These are phyloP conservation scores for Plasmodium ovale DNA, from an alignment of 169 alveolate species.

Conservation along the genomic window DNA sequence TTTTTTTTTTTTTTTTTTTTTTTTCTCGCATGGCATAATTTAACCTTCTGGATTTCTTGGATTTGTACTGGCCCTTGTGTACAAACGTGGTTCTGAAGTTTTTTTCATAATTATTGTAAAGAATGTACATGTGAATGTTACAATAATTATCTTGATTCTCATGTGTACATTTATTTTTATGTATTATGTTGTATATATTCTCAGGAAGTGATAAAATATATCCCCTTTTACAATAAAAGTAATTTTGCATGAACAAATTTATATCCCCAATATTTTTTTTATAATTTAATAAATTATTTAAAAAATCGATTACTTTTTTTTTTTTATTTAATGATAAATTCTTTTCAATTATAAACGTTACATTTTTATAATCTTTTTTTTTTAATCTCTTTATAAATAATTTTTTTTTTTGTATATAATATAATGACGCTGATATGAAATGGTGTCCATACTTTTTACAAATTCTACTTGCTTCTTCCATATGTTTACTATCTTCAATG, in stretches of 20 bases:
- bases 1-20: no score
- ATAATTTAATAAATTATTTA: constrained; percentile 68
- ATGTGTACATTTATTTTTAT: constrained; percentile 41
- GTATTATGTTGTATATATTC: constrained; percentile 64
- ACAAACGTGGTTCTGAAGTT: constrained; percentile 2
- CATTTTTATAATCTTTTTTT: constrained; percentile 20
- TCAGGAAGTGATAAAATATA: constrained; percentile 70
- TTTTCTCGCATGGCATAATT: no score
- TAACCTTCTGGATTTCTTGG: constrained; percentile 66
- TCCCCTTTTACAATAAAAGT: constrained; percentile 66
- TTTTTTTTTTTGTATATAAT: constrained; percentile 70
- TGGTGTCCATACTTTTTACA: constrained; percentile 52
- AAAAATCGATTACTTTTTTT: constrained; percentile 9
- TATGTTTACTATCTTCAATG: constrained; percentile 43
- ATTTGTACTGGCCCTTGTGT: constrained; percentile 37
- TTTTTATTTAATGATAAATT: constrained; percentile 32
- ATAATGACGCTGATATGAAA: constrained; percentile 71
- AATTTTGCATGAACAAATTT: constrained; percentile 70
- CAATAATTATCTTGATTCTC: constrained; percentile 36
- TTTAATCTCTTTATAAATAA: constrained; percentile 24
- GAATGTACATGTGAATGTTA: constrained; percentile 44
- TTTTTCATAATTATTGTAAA: constrained; percentile 63
- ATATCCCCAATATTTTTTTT: constrained; percentile 68
- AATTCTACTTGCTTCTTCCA: constrained; percentile 59
- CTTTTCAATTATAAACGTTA: constrained; percentile 64